Evolutionary conservation across 371 early-diverging fungal species (phyloP), one percentile per base, ranked within the genome.

Genomic region (Mucor lusitanicus): DNA sequence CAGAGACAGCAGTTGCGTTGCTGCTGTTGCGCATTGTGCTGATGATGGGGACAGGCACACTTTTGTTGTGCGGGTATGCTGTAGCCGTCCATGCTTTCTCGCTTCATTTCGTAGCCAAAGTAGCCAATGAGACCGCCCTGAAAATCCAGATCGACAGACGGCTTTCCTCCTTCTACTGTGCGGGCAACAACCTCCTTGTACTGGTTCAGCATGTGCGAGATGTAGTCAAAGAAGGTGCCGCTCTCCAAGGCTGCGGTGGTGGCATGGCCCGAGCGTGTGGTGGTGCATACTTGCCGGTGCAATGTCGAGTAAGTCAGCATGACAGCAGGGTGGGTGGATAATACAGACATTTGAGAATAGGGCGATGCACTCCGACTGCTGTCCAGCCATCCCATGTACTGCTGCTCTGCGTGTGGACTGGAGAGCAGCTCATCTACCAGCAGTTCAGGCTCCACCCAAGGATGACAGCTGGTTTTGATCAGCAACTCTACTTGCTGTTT

Each of bases 71-170:
- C 23, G 0, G 88, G 87, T 1, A 72, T 72, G 0, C 40, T 44
- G 58, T 87, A 88, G 0, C 88, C 87, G 7, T 83, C 79, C 76
- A 94, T 56, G 58, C 88, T 84, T 74, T 96, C 95, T 17, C 86
- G 73, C 70, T 92, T 93, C 96, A 98, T 94, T 66, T 96, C 98
- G 70, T 97, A 98, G 0, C 95, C 95, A 77, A 97, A 88, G 72
- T 94, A 94, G 0, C 98, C 98, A 0, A 95, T 80, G 70, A 96
- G 76, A 0, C 98, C 98, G 57, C 95, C 89, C 21, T 85, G 76
- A 58, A 95, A 95, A 48, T 81, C 79, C 50, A 90, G 17, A 21
- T 50, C 33, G 21, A 17, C 50, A 6, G 21, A 12, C 4, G 19
- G 28, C 2, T 21, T 25, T 21, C 13, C 21, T 7, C 33, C 28